Percentiles rank a stretch among this genome's conserved stretches.
These are phyloP conservation scores for Rhododendron ovatum DNA, from an alignment of 148 eudicot genomes.

Conservation along the genomic window DNA sequence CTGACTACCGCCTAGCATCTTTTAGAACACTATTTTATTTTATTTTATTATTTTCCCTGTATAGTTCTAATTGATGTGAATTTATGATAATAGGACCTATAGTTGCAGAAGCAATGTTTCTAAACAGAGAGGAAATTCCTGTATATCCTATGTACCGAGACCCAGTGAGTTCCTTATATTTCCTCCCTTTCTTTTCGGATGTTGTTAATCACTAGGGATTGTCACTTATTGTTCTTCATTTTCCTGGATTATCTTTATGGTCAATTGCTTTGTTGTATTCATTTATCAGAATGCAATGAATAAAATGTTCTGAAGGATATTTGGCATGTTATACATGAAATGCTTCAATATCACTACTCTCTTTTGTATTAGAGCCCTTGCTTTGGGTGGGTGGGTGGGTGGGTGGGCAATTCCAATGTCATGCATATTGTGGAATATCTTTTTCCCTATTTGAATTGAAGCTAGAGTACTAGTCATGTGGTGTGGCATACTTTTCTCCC, in stretches of 20 bases:
- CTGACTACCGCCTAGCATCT: too few relatives aligned
- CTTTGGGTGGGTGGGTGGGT: neutral
- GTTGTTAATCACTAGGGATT: neutral
- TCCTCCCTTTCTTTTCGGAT: neutral
- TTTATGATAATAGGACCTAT: constrained; percentile 63
- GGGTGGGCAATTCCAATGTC: neutral
- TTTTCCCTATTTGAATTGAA: neutral
- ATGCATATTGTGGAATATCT: neutral
- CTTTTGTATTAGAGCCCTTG: neutral
- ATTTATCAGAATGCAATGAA: neutral
- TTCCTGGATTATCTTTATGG: neutral
- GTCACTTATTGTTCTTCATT: neutral
- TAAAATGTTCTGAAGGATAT: neutral
- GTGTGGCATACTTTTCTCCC: neutral
- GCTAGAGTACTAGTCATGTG: neutral
- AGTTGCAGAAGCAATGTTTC: constrained; percentile 96
- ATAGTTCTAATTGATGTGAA: neutral
- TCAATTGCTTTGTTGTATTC: neutral
- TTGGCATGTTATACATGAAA: neutral
- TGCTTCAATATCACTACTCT: neutral
- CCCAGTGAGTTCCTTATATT: constrained; percentile 53
- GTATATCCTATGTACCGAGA: constrained; percentile 88
- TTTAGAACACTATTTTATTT: too few relatives aligned
- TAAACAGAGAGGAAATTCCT: constrained; percentile 88
- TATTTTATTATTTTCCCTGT: neutral